Percentiles rank a stretch among this genome's conserved stretches.
These are phyloP conservation scores for Aureobasidium sp. DNA, from an alignment of 2,329 filamentous ascomycete genomes.

Conservation along the genomic window DNA sequence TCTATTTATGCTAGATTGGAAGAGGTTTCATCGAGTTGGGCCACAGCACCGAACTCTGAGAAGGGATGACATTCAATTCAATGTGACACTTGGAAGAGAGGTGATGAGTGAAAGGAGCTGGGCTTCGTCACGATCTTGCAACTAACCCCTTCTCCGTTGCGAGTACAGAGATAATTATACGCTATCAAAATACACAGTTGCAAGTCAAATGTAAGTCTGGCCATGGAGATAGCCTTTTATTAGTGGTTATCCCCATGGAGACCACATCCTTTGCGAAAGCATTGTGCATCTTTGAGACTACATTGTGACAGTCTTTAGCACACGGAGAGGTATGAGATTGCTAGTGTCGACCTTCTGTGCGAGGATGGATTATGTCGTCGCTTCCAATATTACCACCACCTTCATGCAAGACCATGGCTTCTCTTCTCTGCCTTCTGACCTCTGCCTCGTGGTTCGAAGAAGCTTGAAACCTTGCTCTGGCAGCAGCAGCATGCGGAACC, in stretches of 20 bases:
- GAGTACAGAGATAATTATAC: too few relatives aligned
- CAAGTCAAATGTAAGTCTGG: too few relatives aligned
- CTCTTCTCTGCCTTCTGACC: slow-evolving; percentile 61
- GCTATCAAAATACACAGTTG: too few relatives aligned
- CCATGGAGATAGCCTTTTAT: too few relatives aligned
- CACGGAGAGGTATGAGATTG: too few relatives aligned
- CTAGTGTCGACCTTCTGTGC: background rate
- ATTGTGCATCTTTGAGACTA: too few relatives aligned
- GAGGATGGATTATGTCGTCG: slow-evolving; percentile 59
- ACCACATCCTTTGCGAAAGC: too few relatives aligned
- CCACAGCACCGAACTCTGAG: background rate
- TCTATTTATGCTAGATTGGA: background rate
- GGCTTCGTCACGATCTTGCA: background rate
- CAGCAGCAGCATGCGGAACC: slow-evolving; percentile 29
- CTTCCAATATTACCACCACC: slow-evolving; percentile 65
- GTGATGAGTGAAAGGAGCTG: background rate
- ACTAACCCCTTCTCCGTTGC: too few relatives aligned
- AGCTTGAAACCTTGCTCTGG: slow-evolving; percentile 43
- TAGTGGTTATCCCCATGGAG: too few relatives aligned
- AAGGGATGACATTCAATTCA: background rate
- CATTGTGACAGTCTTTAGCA: too few relatives aligned
- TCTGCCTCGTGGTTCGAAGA: slow-evolving; percentile 53
- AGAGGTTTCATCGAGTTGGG: background rate
- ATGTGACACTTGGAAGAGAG: background rate
- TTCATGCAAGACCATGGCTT: slow-evolving; percentile 87